Base-by-base conservation (phyloP, 2,329 filamentous ascomycete species). In the Penicillium sp. region DNA sequence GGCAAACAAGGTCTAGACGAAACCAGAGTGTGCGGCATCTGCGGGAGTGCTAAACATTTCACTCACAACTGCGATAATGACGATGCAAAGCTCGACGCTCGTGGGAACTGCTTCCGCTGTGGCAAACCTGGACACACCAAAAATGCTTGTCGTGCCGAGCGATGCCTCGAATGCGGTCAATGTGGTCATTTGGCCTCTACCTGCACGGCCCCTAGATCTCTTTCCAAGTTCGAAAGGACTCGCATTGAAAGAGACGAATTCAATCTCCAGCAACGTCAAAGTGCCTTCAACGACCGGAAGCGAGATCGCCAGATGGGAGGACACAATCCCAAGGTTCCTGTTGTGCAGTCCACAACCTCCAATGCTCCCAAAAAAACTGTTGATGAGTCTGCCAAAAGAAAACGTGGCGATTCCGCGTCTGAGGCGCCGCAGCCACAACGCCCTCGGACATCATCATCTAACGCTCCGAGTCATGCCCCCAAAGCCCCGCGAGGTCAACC, bases 31-130 rank as follows among this genome's bases (percentile, higher is more conserved):
- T 80, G 78, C 65, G 71, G 66, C 3, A 67, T 71, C n/a, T 80
- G 78, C 60, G 78, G 78, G 32, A 79, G 75, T 50, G 72, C 70
- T 54, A 60, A 67, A 9, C 78, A 80, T 59, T 73, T 73, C 57
- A 76, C 73, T 1, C 67, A 68, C 47, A 72, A 75, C 42, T 80
- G 78, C 53, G 75, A 80, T 50, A 78, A 79, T 55, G 56, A 64
- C 9, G 74, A 74, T 11, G 77, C 75, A 10, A 68, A 72, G 54
- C 67, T 68, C 32, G 66, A 66, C 11, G 65, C 67, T 31, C 66
- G 68, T 40, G 75, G 75, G 21, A 71, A 59, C 45, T 80, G 78
- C 56, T 68, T 64, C 55, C 71, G 78, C 53, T 81, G 78, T 52
- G 69, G 72, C 16, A 55, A 62, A 22, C 48, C 66, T 22, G 73